These are phyloP conservation scores for Poa pratensis DNA, from an alignment of 176 grass and related monocot genomes.

Conservation along the genomic window DNA sequence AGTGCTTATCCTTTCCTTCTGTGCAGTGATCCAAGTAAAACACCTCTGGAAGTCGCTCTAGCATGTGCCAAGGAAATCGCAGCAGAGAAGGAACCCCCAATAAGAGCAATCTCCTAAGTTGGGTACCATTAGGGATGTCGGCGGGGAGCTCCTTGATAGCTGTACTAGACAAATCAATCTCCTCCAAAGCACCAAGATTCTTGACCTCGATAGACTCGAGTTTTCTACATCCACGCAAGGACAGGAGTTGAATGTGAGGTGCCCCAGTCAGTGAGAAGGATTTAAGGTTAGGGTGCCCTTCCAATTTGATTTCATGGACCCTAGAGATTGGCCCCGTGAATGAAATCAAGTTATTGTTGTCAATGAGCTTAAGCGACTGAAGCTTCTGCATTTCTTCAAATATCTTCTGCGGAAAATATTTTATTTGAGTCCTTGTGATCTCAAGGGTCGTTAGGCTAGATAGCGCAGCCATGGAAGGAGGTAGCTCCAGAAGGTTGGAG, in stretches of 20 bases:
- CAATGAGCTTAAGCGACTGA: background rate
- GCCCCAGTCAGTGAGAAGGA: background rate
- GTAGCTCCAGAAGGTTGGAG: constrained; percentile 24
- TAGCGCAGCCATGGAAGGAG: background rate
- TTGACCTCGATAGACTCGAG: background rate
- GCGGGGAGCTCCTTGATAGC: constrained; percentile 25
- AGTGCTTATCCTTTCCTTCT: background rate
- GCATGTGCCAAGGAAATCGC: constrained; percentile 35
- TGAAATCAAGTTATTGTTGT: background rate
- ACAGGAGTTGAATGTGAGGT: background rate
- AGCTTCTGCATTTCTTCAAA: constrained; percentile 10
- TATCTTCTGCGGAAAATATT: background rate
- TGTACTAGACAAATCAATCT: constrained; percentile 3
- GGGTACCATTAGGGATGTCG: background rate
- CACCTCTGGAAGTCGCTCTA: background rate
- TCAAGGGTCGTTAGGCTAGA: background rate
- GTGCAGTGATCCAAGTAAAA: constrained; percentile 9
- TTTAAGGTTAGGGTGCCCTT: background rate
- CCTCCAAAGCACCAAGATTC: constrained; percentile 16
- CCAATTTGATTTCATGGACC: background rate
- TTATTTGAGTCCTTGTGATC: background rate
- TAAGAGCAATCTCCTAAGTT: constrained; percentile 8
- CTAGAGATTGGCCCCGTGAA: background rate
- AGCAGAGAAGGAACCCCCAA: background rate
- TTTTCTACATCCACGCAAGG: background rate